Evolutionary conservation across 306 rosid genomes (phyloP), one percentile per base, ranked within the genome.

Genomic region (Crataegus laevigata): DNA sequence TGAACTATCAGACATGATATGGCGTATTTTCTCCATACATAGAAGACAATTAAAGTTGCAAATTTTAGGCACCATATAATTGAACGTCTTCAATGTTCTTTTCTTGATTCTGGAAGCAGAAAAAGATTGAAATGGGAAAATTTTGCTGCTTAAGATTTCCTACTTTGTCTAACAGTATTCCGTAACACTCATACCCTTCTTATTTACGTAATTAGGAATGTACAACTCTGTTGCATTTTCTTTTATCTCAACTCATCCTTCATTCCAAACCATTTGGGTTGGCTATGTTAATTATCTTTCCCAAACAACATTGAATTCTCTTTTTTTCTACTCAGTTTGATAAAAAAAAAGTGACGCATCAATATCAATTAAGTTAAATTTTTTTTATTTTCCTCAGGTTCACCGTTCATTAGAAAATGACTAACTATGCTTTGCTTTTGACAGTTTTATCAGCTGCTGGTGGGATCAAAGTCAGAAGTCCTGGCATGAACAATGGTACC

Each of bases 381-480:
- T 60, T 29, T 71, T 71, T 22, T 38, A 11, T 32, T n/a, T 51
- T 65, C 62, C 67, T 29, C 22, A 28, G 43, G 70, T 38, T 18
- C 26, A 43, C 66, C 42, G 64, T 32, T 18, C 26, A 38, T 69
- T 55, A 38, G 51, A 72, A 78, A 72, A 82, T 85, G 68, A 51
- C 76, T 81, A 75, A 75, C 82, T 45, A 30, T 73, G 55, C 76
- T 28, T 73, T 79, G 25, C 45, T 14, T 71, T 34, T 60, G 78
- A 74, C 85, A 94, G 99, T 94, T 86, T 80, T 94, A 69, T 94
- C 99, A 25, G 99, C 97, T 71, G 93, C 89, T 73, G 99, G 97
- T 50, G 99, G 99, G 78, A 94, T 94, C 96, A 92, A 94, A 74
- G 96, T 92, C n/a, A 87, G 82, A 72, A 79, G 87, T 70, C 97